phyloP scores from a whole-genome alignment of 1,139 yeast species.

The Lodderomyces metapsilosis region DNA sequence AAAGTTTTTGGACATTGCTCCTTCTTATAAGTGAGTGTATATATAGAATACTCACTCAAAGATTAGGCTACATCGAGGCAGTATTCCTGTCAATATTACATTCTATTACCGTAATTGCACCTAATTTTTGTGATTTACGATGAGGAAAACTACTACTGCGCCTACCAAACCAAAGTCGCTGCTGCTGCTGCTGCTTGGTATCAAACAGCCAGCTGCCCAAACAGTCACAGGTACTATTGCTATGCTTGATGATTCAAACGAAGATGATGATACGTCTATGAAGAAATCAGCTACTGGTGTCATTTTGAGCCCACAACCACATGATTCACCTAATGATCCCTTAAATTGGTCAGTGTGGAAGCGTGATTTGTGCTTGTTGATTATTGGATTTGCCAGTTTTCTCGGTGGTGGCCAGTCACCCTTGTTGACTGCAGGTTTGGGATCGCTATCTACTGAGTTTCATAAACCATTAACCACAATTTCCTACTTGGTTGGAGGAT shows the following conservation, averaged over 20 bases:
- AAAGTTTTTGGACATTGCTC: too few relatives aligned
- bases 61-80: too few relatives aligned
- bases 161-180: constrained; percentile 5
- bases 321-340: constrained; percentile 74
- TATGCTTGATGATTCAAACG: constrained; percentile 31
- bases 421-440: constrained; percentile 57
- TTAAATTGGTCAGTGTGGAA: constrained; percentile 69
- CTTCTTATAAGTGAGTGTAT: too few relatives aligned
- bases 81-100: too few relatives aligned
- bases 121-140: neutral
- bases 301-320: constrained; percentile 71
- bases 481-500: constrained; percentile 58
- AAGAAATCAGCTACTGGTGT: constrained; percentile 53
- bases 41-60: too few relatives aligned
- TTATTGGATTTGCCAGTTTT: constrained; percentile 58
- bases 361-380: constrained; percentile 51
- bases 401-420: constrained; percentile 67
- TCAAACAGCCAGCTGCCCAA: constrained; percentile 37
- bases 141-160: neutral
- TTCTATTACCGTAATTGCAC: too few relatives aligned
- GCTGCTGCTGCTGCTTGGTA: constrained; percentile 25
- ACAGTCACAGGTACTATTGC: constrained; percentile 50
- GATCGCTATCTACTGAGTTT: constrained; percentile 42
- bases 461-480: constrained; percentile 39
- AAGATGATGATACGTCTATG: constrained; percentile 17